These are phyloP conservation scores for Ambrosia hybrid DNA, from an alignment of 140 eudicot species.

Conservation along the genomic window DNA sequence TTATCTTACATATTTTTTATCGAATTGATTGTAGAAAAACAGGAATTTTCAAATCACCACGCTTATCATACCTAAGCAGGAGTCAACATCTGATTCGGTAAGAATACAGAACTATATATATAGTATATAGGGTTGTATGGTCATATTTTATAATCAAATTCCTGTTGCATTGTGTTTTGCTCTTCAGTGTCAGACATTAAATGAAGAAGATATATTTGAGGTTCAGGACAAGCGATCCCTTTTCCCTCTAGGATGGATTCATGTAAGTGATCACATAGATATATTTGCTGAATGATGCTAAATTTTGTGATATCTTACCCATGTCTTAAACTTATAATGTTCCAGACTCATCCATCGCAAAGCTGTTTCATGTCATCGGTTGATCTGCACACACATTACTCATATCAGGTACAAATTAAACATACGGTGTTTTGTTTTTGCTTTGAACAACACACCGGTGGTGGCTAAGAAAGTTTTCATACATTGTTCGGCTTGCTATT, in stretches of 20 bases:
- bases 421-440: background rate
- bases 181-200: conserved; percentile 86
- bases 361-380: conserved; percentile 98
- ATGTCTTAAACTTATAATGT: conserved; percentile 7
- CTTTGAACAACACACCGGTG: background rate
- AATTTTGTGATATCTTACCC: conserved; percentile 13
- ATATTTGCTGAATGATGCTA: conserved; percentile 15
- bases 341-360: conserved; percentile 98
- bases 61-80: conserved; percentile 95
- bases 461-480: no score
- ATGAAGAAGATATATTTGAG: conserved; percentile 96
- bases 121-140: conserved; percentile 6
- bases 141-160: background rate
- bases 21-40: conserved; percentile 66
- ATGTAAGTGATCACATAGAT: conserved; percentile 55
- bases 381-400: conserved; percentile 98
- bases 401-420: conserved; percentile 76
- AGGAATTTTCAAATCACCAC: conserved; percentile 85
- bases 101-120: conserved; percentile 30
- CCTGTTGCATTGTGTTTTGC: conserved; percentile 22
- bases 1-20: conserved; percentile 20
- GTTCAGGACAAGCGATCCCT: conserved; percentile 84
- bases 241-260: conserved; percentile 99
- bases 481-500: no score
- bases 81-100: conserved; percentile 98